Base-by-base conservation (phyloP, 2,329 filamentous ascomycete species). In the Beauveria rudraprayagi region DNA sequence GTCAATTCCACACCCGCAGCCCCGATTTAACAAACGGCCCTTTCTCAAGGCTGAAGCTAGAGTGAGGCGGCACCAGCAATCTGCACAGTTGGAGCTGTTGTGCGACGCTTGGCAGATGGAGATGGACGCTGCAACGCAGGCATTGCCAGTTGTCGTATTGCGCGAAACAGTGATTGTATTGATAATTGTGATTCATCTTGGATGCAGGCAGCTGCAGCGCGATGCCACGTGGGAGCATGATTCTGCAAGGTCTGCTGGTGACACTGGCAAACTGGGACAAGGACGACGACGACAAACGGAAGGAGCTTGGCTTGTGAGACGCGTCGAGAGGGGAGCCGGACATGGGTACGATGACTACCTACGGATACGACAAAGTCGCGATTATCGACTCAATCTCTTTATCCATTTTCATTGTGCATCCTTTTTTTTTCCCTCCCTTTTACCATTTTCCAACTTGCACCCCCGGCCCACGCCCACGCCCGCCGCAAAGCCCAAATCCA, bases 21-120 rank as follows among this genome's bases (percentile, higher is more conserved):
- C 55, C 55, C 55, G 8, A 46, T 57, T 22, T 17, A 57, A 48
- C 50, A 57, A 57, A 50, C 44, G 55, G 44, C 55, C 14, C 55
- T 57, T 19, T 57, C 54, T 56, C 44, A 22, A 48, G 46, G 44
- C 55, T 50, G 55, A 50, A 57, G 55, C 44, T 28, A 41, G 16
- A 57, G n/a, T 40, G 44, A 50, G 46, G 22, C 37, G 41, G n/a
- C 41, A 43, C 51, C 22, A 59, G 24, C 34, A 37, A 37, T 37
- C 11, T 37, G 11, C 34, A 16, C 34, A 37, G 37, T 59, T 11
- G 47, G 47, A 43, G 11, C 44, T 50, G 44, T 34, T 58, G 56
- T 50, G 46, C 22, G 34, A 50, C 44, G 30, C 56, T 58, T 19
- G 46, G 43, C 30, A 48, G 43, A 41, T 26, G 44, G 22, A 44